Conservation (phyloP, 2,329 filamentous ascomycete genomes). For the Hymenoscyphus fraxineus region DNA sequence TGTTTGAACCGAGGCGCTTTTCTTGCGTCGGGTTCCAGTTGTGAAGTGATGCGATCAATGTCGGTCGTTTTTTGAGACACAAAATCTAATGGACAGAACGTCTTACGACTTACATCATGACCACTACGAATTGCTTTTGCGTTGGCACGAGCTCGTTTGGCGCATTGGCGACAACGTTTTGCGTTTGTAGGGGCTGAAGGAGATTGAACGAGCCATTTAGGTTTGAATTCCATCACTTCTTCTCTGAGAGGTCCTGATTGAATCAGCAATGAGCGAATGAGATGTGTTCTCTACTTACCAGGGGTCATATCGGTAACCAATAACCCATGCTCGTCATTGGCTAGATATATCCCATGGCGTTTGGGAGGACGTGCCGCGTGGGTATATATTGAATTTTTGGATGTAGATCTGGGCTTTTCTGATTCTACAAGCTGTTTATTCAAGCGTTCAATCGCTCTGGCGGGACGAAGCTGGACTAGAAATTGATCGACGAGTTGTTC, state of each 20-base stretch:
- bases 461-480: slow-evolving; percentile 46
- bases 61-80: slow-evolving; percentile 47
- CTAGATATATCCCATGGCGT: slow-evolving; percentile 48
- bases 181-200: slow-evolving; percentile 62
- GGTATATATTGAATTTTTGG: slow-evolving; percentile 6
- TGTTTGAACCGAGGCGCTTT: slow-evolving; percentile 27
- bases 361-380: slow-evolving; percentile 41
- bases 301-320: slow-evolving; percentile 71
- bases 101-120: slow-evolving; percentile 16
- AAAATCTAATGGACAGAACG: slow-evolving; percentile 65
- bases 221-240: slow-evolving; percentile 69
- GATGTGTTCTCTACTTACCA: slow-evolving; percentile 19
- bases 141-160: slow-evolving; percentile 37
- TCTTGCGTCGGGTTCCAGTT: background rate
- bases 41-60: slow-evolving; percentile 39
- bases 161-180: slow-evolving; percentile 71
- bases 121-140: slow-evolving; percentile 17
- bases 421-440: slow-evolving; percentile 49
- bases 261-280: background rate
- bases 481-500: slow-evolving; percentile 54
- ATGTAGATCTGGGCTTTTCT: slow-evolving; percentile 14
- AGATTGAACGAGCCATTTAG: slow-evolving; percentile 79
- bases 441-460: slow-evolving; percentile 42
- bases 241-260: slow-evolving; percentile 27
- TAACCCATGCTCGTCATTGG: slow-evolving; percentile 59